phyloP scores from a whole-genome alignment of 2,329 filamentous ascomycete species.

The Periconia digitata region DNA sequence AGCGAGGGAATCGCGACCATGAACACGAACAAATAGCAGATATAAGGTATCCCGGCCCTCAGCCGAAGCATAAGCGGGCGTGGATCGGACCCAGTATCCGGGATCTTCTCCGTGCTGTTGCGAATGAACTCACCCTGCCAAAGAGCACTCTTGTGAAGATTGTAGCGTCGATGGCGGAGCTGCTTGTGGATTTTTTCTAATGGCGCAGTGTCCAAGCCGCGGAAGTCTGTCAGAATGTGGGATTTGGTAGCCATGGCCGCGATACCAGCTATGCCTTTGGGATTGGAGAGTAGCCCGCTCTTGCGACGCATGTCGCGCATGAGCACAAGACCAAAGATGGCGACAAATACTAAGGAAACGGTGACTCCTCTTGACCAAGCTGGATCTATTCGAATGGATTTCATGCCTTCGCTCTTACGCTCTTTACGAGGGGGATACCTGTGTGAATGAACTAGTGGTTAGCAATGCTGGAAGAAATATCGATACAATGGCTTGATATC shows the following conservation, averaged over 20 bases:
- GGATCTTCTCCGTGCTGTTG: conserved; percentile 52
- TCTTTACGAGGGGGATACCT: conserved; percentile 51
- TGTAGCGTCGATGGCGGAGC: conserved; percentile 67
- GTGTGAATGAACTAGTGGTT: not conserved
- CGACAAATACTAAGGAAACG: conserved; percentile 58
- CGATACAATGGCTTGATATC: not conserved
- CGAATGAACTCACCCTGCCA: conserved; percentile 62
- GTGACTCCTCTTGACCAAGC: conserved; percentile 66
- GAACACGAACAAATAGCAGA: conserved; percentile 60
- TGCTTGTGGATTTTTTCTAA: conserved; percentile 68
- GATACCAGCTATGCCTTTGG: conserved; percentile 72
- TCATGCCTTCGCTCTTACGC: conserved; percentile 50
- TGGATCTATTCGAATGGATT: conserved; percentile 59
- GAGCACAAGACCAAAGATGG: conserved; percentile 59
- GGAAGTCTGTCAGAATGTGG: conserved; percentile 74
- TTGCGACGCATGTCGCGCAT: conserved; percentile 64
- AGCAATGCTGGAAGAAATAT: not conserved
- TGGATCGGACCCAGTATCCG: conserved; percentile 52
- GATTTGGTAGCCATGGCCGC: conserved; percentile 74
- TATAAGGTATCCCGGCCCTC: conserved; percentile 61
- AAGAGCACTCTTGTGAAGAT: conserved; percentile 69
- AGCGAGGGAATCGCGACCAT: conserved; percentile 61
- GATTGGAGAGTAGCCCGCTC: conserved; percentile 68
- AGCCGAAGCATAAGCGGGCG: conserved; percentile 70
- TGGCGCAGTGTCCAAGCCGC: conserved; percentile 68